Conservation (phyloP, 2,329 filamentous ascomycete species). For the Aureobasidium sp. region DNA sequence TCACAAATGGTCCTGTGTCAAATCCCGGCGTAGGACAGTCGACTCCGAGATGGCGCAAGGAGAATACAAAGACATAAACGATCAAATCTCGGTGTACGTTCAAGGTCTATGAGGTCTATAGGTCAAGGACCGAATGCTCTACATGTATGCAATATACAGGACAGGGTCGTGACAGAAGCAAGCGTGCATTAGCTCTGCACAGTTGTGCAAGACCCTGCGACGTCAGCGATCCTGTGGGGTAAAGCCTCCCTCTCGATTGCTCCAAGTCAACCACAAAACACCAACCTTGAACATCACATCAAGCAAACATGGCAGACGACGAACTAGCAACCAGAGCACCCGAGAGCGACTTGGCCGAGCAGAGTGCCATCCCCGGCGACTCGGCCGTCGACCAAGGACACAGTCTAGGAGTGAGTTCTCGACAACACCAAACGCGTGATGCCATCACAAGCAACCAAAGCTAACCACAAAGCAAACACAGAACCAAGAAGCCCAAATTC, state of each 20-base stretch:
- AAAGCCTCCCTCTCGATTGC: neutral
- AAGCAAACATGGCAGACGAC: conserved; percentile 50
- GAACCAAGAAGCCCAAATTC: neutral
- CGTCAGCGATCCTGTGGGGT: conserved; percentile 2
- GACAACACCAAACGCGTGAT: neutral
- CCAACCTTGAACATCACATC: neutral
- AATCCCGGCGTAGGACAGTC: too few relatives aligned
- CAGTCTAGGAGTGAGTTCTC: conserved; percentile 42
- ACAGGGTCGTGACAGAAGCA: neutral
- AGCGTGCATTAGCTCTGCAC: neutral
- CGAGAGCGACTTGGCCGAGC: conserved; percentile 59
- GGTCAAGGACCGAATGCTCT: neutral
- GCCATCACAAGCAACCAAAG: conserved; percentile 44
- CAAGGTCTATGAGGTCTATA: neutral
- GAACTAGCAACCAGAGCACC: conserved; percentile 63
- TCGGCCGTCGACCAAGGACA: conserved; percentile 33
- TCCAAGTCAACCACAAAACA: neutral
- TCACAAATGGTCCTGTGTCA: too few relatives aligned
- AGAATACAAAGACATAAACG: too few relatives aligned
- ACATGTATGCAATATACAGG: neutral
- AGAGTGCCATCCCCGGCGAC: conserved; percentile 39
- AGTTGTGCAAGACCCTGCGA: neutral
- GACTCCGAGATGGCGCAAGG: too few relatives aligned
- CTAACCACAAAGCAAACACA: neutral
- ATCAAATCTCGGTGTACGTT: neutral